Evolutionary conservation across 805 yeast species (phyloP).

Genomic region (Komagataella mondaviorum): DNA sequence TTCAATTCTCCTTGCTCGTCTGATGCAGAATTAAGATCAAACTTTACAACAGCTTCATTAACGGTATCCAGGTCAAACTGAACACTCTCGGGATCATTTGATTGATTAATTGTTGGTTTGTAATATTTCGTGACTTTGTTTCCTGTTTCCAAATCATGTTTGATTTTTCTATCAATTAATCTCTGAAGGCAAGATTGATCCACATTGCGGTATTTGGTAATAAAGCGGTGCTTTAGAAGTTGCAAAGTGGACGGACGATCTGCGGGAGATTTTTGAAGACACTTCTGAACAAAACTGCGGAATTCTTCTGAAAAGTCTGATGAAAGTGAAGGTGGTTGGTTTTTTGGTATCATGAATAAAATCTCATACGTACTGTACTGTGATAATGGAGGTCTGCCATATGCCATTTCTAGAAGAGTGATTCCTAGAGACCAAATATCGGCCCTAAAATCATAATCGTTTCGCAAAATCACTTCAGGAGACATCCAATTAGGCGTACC

Average conservation of each 20-base stretch:
- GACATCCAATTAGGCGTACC: constrained; percentile 61
- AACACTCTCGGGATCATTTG: not conserved
- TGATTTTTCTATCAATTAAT: constrained; percentile 27
- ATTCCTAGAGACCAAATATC: constrained; percentile 77
- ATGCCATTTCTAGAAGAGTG: constrained; percentile 59
- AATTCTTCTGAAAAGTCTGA: constrained; percentile 25
- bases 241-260: constrained; percentile 51
- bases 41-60: not conserved
- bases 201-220: constrained; percentile 23
- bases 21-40: not conserved
- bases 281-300: constrained; percentile 52
- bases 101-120: constrained; percentile 16
- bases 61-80: constrained; percentile 8
- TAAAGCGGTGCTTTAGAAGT: constrained; percentile 52
- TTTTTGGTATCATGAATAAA: constrained; percentile 33
- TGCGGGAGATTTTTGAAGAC: constrained; percentile 60
- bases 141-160: constrained; percentile 25
- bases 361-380: constrained; percentile 44
- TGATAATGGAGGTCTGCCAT: constrained; percentile 59
- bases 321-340: constrained; percentile 29
- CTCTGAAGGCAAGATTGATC: constrained; percentile 19
- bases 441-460: constrained; percentile 54
- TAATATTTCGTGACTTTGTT: constrained; percentile 15
- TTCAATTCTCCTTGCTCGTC: not conserved
- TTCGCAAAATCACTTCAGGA: constrained; percentile 40